A percentile compares a stretch with the other conserved stretches of the same genome.
Evolutionary conservation across 768 basidiomycete species (phyloP).

Genomic region (Amanita jacksonii): DNA sequence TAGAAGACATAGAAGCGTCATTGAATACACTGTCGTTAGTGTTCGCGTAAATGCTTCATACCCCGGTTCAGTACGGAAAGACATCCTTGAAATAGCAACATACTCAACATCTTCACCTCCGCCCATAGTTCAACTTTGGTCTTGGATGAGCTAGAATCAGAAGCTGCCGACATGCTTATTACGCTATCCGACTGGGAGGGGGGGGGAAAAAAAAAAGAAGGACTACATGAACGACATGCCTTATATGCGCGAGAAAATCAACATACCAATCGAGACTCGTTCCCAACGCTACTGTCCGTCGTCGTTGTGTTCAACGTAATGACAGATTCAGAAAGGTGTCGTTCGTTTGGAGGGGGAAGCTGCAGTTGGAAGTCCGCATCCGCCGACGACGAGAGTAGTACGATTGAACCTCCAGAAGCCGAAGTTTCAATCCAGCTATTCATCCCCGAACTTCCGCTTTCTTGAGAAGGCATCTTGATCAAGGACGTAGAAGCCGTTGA

Average conservation of each 20-base stretch:
- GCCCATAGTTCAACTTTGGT: slow-evolving; percentile 87
- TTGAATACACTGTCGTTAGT: slow-evolving; percentile 78
- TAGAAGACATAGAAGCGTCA: slow-evolving; percentile 77
- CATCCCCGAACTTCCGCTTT: slow-evolving; percentile 24
- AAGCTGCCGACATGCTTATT: slow-evolving; percentile 18
- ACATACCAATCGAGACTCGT: slow-evolving; percentile 13
- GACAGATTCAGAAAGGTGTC: slow-evolving; percentile 32
- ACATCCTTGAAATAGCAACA: slow-evolving; percentile 9
- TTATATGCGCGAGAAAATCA: no score
- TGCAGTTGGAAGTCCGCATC: background rate
- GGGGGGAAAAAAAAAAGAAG: background rate
- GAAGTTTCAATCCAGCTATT: slow-evolving; percentile 27
- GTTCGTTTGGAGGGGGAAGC: slow-evolving; percentile 11
- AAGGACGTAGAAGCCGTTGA: slow-evolving; percentile 19
- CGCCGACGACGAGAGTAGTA: background rate
- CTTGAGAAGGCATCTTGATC: slow-evolving; percentile 29
- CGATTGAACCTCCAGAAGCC: background rate
- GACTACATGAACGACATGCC: no score
- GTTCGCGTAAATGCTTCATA: slow-evolving; percentile 75
- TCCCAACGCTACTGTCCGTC: slow-evolving; percentile 14
- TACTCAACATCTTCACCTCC: slow-evolving; percentile 84
- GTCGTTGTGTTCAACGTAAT: slow-evolving; percentile 26
- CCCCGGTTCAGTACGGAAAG: slow-evolving; percentile 4
- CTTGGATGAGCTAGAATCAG: slow-evolving; percentile 27
- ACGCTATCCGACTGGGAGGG: slow-evolving; percentile 24